Evolutionary conservation across 352 stramenopile species (phyloP), one percentile per base, ranked within the genome.

Genomic region (Pythium scleroteichum): DNA sequence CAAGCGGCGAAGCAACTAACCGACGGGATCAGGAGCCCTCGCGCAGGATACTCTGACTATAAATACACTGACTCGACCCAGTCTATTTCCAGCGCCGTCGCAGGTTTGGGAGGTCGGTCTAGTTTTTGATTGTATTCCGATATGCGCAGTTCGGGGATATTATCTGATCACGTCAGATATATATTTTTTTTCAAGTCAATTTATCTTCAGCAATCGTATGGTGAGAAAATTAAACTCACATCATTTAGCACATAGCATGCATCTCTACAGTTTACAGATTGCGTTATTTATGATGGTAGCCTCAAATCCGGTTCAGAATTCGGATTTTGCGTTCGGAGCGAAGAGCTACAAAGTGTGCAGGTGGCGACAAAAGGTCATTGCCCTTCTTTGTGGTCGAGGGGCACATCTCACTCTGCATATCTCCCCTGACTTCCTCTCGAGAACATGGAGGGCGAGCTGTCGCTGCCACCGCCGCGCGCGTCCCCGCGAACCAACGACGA

Each of bases 1-100:
- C 53, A 90, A 90, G 71, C 67, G 73, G 17, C 62, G 76, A 14
- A 87, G 81, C 38, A 58, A 75, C 24, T 87, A 75, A 64, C 14
- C 12, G 9, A 23, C 6, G 38, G 17, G 16, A 44, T 8, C 7
- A 17, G 16, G 17, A 44, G 5, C 29, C 29, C 29, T 35, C 29
- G 29, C 39, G 39, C 39, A 45, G 39, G 7, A 23, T 29, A 29
- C 24, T 49, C 29, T n/a, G 29, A 5, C 29, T 35, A 35, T 35
- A 10, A 35, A 35, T 35, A 35, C 29, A 35, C 29, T 35, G 29
- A 35, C 29, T 35, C 29, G 29, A 5, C 29, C 29, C 29, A 5
- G 10, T 44, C 38, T 44, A 44, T 44, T 44, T 44, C 29, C 29
- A 35, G 29, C 29, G 29, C 29, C 29, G 29, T 35, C 29, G 29